Base-by-base conservation (phyloP, 2,329 filamentous ascomycete genomes). In the Aspergillus fructus region DNA sequence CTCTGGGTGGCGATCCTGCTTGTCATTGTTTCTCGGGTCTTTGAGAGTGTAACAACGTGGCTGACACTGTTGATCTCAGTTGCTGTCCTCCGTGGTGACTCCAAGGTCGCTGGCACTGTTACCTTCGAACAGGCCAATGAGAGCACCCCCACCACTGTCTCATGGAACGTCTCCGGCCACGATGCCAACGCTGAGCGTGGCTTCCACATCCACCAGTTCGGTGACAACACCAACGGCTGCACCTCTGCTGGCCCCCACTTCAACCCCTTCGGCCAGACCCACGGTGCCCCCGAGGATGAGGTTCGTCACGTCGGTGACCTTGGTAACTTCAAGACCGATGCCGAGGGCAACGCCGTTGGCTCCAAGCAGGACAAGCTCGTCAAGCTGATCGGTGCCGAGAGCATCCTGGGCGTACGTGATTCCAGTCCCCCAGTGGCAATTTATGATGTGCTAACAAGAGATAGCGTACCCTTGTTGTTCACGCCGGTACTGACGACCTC, bases 201-300 rank as follows among this genome's bases (percentile, higher is more conserved):
- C 79, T 92, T 97, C 85, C 94, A 99, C 85, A 88, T 99, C 74
- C 94, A 99, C 84, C 91, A 94, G 78, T 99, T 96, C 74, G 94
- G 94, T 77, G 94, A 97, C 86, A 97, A 97, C 86, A 97, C 94
- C 85, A 99, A 99, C 82, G 94, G 94, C 78, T 99, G 94, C 90
- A 97, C 93, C 66, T 96, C 90, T 67, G 94, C 94, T 67, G 94
- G 94, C 54, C 93, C 94, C 79, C 94, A 99, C 84, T 99, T 97
- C 89, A 99, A 99, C 88, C 94, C 94, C 68, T 85, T 89, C 81
- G 82, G 83, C 83, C 96, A 96, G 86, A 88, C 85, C 69, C 94
- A 99, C 83, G 94, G 94, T 74, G 90, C 89, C 73, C 94, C 91
- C 68, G 74, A 79, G 34, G 93, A 97, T 78, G 83, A 87, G 64